Conservation (phyloP, 2,329 filamentous ascomycete genomes). For the Sarocladium kiliense region DNA sequence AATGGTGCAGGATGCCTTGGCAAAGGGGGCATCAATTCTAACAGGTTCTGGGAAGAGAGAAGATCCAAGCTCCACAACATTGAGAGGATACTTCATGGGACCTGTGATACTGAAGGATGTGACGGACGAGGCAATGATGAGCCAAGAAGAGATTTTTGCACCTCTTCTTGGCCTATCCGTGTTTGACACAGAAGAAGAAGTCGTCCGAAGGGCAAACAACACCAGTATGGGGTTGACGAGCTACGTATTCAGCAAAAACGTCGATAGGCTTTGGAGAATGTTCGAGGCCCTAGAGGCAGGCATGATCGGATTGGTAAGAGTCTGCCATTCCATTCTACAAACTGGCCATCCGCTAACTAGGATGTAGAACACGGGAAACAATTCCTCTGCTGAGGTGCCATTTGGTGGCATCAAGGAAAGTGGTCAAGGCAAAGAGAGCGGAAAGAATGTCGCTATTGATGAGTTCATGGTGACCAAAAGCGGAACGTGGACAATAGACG, state of each 20-base stretch:
- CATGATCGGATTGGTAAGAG: slow-evolving; percentile 32
- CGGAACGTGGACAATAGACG: slow-evolving; percentile 1
- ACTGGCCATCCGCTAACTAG: not conserved
- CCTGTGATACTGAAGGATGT: slow-evolving; percentile 62
- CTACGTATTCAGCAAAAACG: slow-evolving; percentile 22
- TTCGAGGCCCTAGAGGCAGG: slow-evolving; percentile 54
- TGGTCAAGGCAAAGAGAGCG: slow-evolving; percentile 26
- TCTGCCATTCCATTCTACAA: not conserved
- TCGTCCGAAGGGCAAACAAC: slow-evolving; percentile 44
- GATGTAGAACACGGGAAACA: slow-evolving; percentile 40
- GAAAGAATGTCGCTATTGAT: slow-evolving; percentile 19
- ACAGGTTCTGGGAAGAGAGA: not conserved
- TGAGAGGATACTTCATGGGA: slow-evolving; percentile 63
- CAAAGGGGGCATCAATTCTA: slow-evolving; percentile 49
- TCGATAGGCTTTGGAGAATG: slow-evolving; percentile 32
- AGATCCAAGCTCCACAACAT: not conserved
- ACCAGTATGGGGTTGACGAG: slow-evolving; percentile 31
- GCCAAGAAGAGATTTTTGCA: slow-evolving; percentile 21
- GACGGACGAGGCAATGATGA: slow-evolving; percentile 14
- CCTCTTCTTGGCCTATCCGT: slow-evolving; percentile 34
- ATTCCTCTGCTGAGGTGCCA: slow-evolving; percentile 34
- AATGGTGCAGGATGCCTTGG: slow-evolving; percentile 54
- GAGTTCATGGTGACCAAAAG: slow-evolving; percentile 10
- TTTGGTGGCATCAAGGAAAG: slow-evolving; percentile 30
- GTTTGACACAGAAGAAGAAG: slow-evolving; percentile 47